Base-by-base conservation (phyloP, 2,329 filamentous ascomycete genomes). In the Verticillium isaacii region DNA sequence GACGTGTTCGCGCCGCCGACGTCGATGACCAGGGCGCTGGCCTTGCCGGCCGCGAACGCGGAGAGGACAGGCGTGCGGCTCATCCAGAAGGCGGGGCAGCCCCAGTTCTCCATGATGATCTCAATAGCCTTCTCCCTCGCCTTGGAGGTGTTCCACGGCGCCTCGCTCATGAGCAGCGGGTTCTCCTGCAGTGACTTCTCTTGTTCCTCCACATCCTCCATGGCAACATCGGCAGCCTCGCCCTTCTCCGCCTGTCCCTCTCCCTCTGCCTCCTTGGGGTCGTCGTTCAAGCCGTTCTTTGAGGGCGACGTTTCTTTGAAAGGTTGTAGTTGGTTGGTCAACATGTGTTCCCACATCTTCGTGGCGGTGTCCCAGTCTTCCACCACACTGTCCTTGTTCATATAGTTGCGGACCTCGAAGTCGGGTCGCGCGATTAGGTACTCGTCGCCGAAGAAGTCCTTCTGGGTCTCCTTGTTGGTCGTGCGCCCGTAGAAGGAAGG, bases 91-190 rank as follows among this genome's bases (percentile, higher is more conserved):
- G 95, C 95, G 19, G 95, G 95, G 61, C 90, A 90, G 32, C 92
- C 93, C 93, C 95, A 99, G 72, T 88, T 91, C 82, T 99, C 95
- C 89, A 99, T 97, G 63, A 92, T 93, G 65, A 98, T 88, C 79
- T 99, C 95, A 70, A 97, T 94, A 50, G 90, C 89, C 84, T 95
- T 96, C 79, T 99, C 95, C 63, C 96, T 85, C 63, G 90, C 87
- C 80, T 97, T 97, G 54, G 85, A 77, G 32, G 88, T 84, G 77
- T 97, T 98, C 93, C 94, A 98, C 12, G 92, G 90, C 15, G 93
- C 91, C 77, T 99, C 95, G 1, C 92, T 97, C 85, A 99, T 89
- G 63, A 99, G 82, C 64, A 99, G 80, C 8, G 95, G 96, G 75
- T 91, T 95, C 75, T 98, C 95, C 58, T 89, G 86, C 65, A 99